Base-by-base conservation (phyloP, 225 moss, liverwort and hornwort species). In the Physcomitrellopsis africana region DNA sequence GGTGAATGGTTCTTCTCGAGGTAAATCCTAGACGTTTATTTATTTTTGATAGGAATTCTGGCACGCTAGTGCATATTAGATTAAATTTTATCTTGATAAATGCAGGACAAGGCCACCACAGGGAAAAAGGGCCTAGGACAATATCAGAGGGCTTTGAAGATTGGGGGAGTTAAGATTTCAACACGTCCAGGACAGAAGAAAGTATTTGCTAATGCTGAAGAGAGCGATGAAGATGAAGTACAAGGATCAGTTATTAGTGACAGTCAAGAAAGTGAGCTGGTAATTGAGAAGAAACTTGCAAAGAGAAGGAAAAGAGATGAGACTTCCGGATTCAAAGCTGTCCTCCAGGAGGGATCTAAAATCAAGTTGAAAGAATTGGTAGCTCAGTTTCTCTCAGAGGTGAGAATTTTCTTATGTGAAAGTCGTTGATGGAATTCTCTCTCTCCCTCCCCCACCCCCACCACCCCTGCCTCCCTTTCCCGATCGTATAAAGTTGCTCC, bases 71-170 rank as follows among this genome's bases (percentile, higher is more conserved):
- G 48, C 37, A 22, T 9, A 11, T 51, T 37, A 32, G 16, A 15
- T 32, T 53, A 26, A 22, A 65, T 67, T 56, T 51, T 8, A 37
- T 58, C 10, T 24, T 32, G 57, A 48, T 72, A 51, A 10, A 71
- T 78, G 79, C 78, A 89, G 87, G 89, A 92, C 15, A 96, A 91
- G 70, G 94, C 96, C 29, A 94, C 92, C 15, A 84, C 83, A 19
- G 93, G 96, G 57, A 92, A 90, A 78, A 83, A 89, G 71, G 96
- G 96, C 47, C 78, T 96, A 60, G 93, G 93, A 58, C 84, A 86
- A 77, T 88, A 87, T 49, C 86, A 91, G 19, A 80, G 86, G 51
- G 67, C 83, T 46, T 80, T 79, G 65, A 91, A 91, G 72, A 76
- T 87, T 60, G 88, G 83, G 60, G 93, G 93, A 29, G 82, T 82